phyloP scores from a whole-genome alignment of 495 filamentous ascomycete species.

The Aspergillus coremiiformis region DNA sequence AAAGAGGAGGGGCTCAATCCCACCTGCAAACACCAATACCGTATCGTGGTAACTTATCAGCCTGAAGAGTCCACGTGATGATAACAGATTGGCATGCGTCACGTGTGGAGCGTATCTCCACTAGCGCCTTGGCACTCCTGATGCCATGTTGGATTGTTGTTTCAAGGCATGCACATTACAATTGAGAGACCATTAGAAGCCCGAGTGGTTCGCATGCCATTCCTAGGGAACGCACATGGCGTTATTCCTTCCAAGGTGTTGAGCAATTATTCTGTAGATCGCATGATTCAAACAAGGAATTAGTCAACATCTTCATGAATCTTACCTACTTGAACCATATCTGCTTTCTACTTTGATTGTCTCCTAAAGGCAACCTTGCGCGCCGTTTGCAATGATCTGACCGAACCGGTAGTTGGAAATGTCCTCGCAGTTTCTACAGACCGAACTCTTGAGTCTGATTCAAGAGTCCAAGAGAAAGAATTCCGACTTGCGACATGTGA shows the following conservation, averaged over 20 bases:
- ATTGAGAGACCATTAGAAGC: neutral
- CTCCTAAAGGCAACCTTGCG: constrained; percentile 3
- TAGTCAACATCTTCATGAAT: constrained; percentile 10
- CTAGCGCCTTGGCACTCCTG: constrained; percentile 32
- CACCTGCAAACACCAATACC: constrained; percentile 5
- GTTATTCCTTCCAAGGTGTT: neutral
- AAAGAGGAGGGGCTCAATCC: constrained; percentile 22
- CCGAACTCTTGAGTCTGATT: constrained; percentile 85
- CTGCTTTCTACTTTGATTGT: constrained; percentile 10
- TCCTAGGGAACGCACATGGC: neutral
- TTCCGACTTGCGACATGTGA: constrained; percentile 75
- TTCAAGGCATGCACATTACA: constrained; percentile 3
- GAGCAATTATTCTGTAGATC: neutral
- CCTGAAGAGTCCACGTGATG: constrained; percentile 17
- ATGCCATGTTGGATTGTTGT: constrained; percentile 17
- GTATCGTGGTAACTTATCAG: neutral
- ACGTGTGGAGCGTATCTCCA: constrained; percentile 31
- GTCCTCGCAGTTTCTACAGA: constrained; percentile 85
- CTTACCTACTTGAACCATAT: too few species aligned
- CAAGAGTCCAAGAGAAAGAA: constrained; percentile 95
- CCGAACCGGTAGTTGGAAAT: constrained; percentile 46
- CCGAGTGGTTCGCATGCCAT: neutral
- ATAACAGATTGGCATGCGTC: constrained; percentile 15
- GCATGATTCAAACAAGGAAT: neutral
- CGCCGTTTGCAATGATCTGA: constrained; percentile 31